These are phyloP conservation scores for Magnusiomyces fungicola DNA, from an alignment of 1,139 yeast species.

Conservation along the genomic window DNA sequence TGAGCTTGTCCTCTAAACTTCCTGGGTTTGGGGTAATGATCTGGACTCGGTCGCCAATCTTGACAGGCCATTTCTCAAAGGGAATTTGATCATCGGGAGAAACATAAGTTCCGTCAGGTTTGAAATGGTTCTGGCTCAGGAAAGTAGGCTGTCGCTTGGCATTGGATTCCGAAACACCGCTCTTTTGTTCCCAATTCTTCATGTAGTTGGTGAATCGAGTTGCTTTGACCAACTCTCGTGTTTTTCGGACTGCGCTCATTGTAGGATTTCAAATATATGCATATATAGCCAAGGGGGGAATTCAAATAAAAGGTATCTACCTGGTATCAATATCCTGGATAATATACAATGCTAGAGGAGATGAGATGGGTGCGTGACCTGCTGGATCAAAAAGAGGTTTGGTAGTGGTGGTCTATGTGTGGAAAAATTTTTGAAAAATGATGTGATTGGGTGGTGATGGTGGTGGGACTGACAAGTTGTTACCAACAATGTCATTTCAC, in stretches of 20 bases:
- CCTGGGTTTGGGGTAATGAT: slow-evolving; percentile 49
- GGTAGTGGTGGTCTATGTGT: no score
- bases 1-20: slow-evolving; percentile 47
- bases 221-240: neutral
- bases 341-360: no score
- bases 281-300: no score
- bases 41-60: slow-evolving; percentile 59
- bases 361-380: no score
- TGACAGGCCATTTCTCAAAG: slow-evolving; percentile 44
- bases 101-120: slow-evolving; percentile 13
- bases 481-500: no score
- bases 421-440: no score
- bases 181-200: slow-evolving; percentile 12
- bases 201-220: neutral
- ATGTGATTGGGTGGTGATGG: no score
- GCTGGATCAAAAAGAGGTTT: no score
- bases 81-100: slow-evolving; percentile 26
- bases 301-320: no score
- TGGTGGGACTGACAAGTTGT: no score
- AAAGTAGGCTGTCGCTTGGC: slow-evolving; percentile 23
- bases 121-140: slow-evolving; percentile 19
- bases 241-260: neutral
- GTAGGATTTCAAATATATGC: no score
- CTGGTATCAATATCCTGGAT: no score
- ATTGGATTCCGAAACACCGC: slow-evolving; percentile 19